phyloP scores from a whole-genome alignment of 305 asterid genomes.

The Vinca major region DNA sequence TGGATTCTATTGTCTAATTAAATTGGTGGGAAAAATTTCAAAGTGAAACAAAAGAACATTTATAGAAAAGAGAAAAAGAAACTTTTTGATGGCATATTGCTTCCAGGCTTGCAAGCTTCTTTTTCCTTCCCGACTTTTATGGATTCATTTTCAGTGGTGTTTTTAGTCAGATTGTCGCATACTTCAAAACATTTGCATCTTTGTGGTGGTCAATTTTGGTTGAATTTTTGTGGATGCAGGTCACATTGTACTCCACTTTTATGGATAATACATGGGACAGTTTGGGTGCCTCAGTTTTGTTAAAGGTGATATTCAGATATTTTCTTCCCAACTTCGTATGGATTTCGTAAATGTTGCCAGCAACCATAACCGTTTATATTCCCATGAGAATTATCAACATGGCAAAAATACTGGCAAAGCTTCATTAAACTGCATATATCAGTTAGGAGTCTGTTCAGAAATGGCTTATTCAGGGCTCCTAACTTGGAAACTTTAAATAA shows the following conservation, averaged over 20 bases:
- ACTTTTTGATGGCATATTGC: neutral
- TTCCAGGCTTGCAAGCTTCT: neutral
- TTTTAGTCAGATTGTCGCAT: neutral
- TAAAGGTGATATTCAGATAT: conserved; percentile 45
- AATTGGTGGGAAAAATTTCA: neutral
- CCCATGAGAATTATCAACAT: neutral
- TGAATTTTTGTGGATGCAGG: conserved; percentile 42
- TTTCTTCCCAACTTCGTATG: conserved; percentile 15
- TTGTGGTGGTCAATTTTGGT: conserved; percentile 1
- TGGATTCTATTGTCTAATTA: neutral
- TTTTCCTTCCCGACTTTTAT: neutral
- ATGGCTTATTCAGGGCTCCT: neutral
- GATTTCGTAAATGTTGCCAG: conserved; percentile 1
- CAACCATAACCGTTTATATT: neutral
- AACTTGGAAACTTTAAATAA: neutral
- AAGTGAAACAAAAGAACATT: neutral
- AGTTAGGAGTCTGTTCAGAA: neutral
- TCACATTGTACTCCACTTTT: conserved; percentile 44
- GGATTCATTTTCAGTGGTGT: neutral
- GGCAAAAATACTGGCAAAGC: neutral
- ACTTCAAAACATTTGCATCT: neutral
- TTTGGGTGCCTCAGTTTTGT: conserved; percentile 52
- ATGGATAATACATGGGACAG: conserved; percentile 58
- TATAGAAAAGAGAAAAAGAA: neutral
- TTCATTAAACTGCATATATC: neutral